Evolutionary conservation across 768 basidiomycete genomes (phyloP).

Genomic region (Xerocomellus chrysenteron): DNA sequence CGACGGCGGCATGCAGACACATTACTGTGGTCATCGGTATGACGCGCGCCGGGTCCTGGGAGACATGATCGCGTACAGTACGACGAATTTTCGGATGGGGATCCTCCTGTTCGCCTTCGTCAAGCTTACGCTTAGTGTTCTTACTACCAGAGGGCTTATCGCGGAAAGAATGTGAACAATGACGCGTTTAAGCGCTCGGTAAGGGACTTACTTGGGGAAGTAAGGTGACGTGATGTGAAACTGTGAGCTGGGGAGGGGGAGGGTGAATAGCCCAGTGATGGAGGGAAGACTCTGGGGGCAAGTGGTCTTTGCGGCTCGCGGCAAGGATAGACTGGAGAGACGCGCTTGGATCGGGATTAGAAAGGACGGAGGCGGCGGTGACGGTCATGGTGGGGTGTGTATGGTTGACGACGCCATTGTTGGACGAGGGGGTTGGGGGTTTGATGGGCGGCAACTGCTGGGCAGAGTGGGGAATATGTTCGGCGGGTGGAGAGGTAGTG

Average conservation of each 20-base stretch:
- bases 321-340: constrained; percentile 41
- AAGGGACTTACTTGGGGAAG: constrained; percentile 40
- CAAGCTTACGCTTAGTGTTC: constrained; percentile 73
- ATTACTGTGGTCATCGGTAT: constrained; percentile 90
- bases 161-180: constrained; percentile 20
- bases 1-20: constrained; percentile 88
- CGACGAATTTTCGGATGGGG: constrained; percentile 78
- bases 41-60: constrained; percentile 69
- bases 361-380: constrained; percentile 33
- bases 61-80: constrained; percentile 79
- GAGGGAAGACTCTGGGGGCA: constrained; percentile 29
- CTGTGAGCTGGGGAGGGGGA: constrained; percentile 32
- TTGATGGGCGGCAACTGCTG: constrained; percentile 33
- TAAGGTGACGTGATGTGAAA: constrained; percentile 28
- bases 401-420: constrained; percentile 29
- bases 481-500: constrained; percentile 25
- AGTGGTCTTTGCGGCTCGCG: constrained; percentile 32
- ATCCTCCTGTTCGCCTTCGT: constrained; percentile 58
- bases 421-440: constrained; percentile 17
- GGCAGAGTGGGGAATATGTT: constrained; percentile 31
- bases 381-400: constrained; percentile 32
- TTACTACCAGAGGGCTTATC: constrained; percentile 36
- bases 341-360: constrained; percentile 40
- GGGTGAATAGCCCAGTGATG: constrained; percentile 40
- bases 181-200: constrained; percentile 32